Percentiles rank a stretch among this genome's conserved stretches.
phyloP scores from a whole-genome alignment of 345 rosid genomes.

The Carallia pectinifolia region DNA sequence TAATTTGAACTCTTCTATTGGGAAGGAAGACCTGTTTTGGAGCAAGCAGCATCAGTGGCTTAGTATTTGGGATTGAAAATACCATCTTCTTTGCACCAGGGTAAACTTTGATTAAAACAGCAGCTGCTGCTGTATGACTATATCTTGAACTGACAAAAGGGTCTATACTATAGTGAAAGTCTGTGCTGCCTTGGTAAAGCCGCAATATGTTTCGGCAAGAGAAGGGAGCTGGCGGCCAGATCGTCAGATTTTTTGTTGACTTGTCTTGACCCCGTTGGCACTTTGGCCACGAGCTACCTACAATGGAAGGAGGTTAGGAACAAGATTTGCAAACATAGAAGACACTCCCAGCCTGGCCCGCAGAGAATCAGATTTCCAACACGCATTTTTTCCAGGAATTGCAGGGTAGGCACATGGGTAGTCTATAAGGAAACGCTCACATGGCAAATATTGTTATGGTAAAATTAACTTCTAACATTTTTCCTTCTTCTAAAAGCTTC shows the following conservation, averaged over 20 bases:
- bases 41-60: neutral
- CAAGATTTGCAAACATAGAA: neutral
- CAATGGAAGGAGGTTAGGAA: neutral
- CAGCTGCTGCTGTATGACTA: neutral
- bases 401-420: slow-evolving; percentile 11
- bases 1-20: slow-evolving; percentile 4
- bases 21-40: neutral
- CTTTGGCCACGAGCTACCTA: neutral
- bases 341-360: neutral
- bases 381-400: slow-evolving; percentile 18
- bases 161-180: neutral
- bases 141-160: neutral
- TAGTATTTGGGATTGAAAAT: slow-evolving; percentile 3
- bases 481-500: neutral
- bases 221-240: neutral
- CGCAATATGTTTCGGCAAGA: neutral
- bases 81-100: neutral
- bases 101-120: neutral
- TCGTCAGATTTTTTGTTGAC: neutral
- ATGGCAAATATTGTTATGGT: neutral
- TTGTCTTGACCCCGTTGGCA: too few species aligned
- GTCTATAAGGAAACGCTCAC: slow-evolving; percentile 15
- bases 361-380: slow-evolving; percentile 6
- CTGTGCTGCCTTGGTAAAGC: neutral
- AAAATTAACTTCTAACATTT: too few species aligned